These are phyloP conservation scores for Kickxella alabastrina DNA, from an alignment of 192 early-diverging fungal genomes.

Conservation along the genomic window DNA sequence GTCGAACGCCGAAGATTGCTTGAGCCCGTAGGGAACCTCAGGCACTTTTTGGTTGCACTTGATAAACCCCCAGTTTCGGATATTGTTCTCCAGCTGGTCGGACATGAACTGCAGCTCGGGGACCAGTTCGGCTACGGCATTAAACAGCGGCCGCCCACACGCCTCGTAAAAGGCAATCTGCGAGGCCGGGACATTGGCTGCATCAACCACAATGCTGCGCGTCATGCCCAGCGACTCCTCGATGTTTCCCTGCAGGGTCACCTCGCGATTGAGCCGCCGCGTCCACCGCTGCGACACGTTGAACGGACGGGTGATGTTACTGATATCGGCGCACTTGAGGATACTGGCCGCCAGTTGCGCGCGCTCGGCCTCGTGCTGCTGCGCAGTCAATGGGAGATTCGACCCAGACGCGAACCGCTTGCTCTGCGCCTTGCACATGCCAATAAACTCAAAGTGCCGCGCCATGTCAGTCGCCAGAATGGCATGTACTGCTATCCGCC, in stretches of 20 bases:
- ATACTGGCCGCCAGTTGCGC: constrained; percentile 63
- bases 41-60: constrained; percentile 44
- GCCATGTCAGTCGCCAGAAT: constrained; percentile 82
- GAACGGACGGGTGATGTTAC: constrained; percentile 72
- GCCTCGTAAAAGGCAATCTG: constrained; percentile 52
- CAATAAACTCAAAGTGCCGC: constrained; percentile 73
- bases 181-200: constrained; percentile 36
- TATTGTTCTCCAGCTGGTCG: constrained; percentile 50
- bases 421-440: constrained; percentile 62
- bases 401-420: constrained; percentile 52
- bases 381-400: constrained; percentile 45
- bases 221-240: constrained; percentile 67
- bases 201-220: constrained; percentile 35
- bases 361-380: constrained; percentile 57
- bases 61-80: constrained; percentile 50
- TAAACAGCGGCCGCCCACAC: constrained; percentile 51
- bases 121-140: constrained; percentile 42
- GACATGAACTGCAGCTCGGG: constrained; percentile 46
- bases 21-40: constrained; percentile 47
- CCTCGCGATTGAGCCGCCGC: constrained; percentile 64
- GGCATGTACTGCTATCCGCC: constrained; percentile 63
- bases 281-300: constrained; percentile 67
- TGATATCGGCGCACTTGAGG: constrained; percentile 81
- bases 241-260: constrained; percentile 66
- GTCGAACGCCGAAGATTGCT: constrained; percentile 40